A percentile compares a stretch with the other conserved stretches of the same genome.
phyloP scores from a whole-genome alignment of 441 rosid species.

The Adansonia gregorii region DNA sequence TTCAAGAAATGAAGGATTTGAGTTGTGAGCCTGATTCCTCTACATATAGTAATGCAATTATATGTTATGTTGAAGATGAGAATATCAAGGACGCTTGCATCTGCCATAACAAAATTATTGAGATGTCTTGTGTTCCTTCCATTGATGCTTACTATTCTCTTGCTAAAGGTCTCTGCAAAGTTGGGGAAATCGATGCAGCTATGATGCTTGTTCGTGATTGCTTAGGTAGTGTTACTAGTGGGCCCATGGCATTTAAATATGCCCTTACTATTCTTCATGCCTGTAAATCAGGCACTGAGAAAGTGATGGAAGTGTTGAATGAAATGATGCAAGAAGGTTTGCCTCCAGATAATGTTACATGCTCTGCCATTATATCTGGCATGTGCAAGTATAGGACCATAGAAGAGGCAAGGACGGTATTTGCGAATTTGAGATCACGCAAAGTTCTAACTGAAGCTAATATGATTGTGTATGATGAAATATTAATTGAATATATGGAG shows the following conservation, averaged over 20 bases:
- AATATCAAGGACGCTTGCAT: constrained; percentile 60
- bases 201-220: constrained; percentile 88
- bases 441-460: constrained; percentile 66
- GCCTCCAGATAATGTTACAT: constrained; percentile 56
- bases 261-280: constrained; percentile 57
- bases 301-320: constrained; percentile 66
- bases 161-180: constrained; percentile 68
- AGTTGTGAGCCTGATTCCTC: constrained; percentile 56
- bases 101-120: constrained; percentile 73
- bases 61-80: constrained; percentile 53
- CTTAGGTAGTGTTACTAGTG: constrained; percentile 66
- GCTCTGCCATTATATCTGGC: constrained; percentile 69
- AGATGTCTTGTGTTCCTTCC: constrained; percentile 70
- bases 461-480: constrained; percentile 69
- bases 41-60: constrained; percentile 58
- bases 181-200: constrained; percentile 82
- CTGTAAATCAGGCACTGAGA: constrained; percentile 61
- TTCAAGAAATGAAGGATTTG: constrained; percentile 53
- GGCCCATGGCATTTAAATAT: constrained; percentile 83
- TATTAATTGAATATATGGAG: constrained; percentile 75
- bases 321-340: constrained; percentile 81
- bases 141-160: constrained; percentile 69
- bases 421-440: constrained; percentile 54
- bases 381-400: constrained; percentile 78
- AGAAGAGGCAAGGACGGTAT: constrained; percentile 76